phyloP scores from a whole-genome alignment of 495 filamentous ascomycete species.

The Penicillium riverlandense region DNA sequence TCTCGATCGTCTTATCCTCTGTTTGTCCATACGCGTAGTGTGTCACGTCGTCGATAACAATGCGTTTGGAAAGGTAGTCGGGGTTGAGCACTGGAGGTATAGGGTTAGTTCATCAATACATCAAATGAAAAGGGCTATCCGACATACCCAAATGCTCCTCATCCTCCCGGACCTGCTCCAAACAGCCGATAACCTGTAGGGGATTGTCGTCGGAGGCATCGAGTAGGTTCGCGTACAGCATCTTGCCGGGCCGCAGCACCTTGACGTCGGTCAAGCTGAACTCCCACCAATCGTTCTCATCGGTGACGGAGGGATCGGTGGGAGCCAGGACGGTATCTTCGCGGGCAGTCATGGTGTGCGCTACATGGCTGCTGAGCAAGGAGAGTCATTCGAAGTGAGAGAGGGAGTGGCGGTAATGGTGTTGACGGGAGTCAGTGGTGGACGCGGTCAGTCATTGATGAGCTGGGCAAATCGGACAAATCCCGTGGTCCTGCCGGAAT shows the following conservation, averaged over 20 bases:
- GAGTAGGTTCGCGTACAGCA: constrained; percentile 45
- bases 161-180: constrained; percentile 40
- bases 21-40: constrained; percentile 66
- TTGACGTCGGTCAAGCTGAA: constrained; percentile 48
- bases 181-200: constrained; percentile 46
- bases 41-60: constrained; percentile 57
- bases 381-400: neutral
- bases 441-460: too few relatives aligned
- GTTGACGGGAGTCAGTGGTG: neutral
- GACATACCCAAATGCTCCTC: constrained; percentile 35
- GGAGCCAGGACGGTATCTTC: constrained; percentile 51
- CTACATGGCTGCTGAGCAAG: constrained; percentile 16
- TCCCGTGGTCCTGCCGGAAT: too few relatives aligned
- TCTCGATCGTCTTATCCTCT: constrained; percentile 48
- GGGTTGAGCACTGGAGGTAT: constrained; percentile 33
- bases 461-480: too few relatives aligned
- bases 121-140: too few relatives aligned
- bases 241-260: constrained; percentile 42
- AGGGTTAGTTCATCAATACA: too few relatives aligned
- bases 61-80: constrained; percentile 41
- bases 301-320: constrained; percentile 42
- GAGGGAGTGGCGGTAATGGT: constrained; percentile 2
- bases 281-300: constrained; percentile 55
- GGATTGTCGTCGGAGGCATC: constrained; percentile 44
- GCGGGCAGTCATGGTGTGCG: constrained; percentile 39